These are phyloP conservation scores for Skeletonema potamos DNA, from an alignment of 108 stramenopile species.

Conservation along the genomic window DNA sequence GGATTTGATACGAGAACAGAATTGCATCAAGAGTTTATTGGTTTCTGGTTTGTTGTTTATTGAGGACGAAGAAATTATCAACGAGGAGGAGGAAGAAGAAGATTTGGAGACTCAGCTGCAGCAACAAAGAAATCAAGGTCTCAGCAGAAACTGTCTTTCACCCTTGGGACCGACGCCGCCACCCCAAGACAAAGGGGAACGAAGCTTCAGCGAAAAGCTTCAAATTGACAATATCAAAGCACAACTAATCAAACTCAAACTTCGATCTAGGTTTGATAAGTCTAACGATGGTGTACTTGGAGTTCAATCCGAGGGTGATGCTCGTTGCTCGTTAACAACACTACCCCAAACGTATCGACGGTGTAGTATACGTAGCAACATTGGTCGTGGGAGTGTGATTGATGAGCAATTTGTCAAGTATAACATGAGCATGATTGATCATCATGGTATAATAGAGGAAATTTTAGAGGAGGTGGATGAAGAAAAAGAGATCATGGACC, in stretches of 20 bases:
- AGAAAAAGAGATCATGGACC: background rate
- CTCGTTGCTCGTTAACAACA: background rate
- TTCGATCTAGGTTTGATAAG: constrained; percentile 3
- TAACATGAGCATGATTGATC: constrained; percentile 11
- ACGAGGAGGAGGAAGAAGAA: background rate
- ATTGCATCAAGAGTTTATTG: background rate
- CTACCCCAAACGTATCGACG: background rate
- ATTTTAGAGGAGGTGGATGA: background rate
- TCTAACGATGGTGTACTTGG: constrained; percentile 31
- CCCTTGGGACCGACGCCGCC: background rate
- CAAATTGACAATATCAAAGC: constrained; percentile 8
- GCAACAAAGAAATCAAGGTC: background rate
- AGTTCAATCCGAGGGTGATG: background rate
- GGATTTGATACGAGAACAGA: constrained; percentile 8
- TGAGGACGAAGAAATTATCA: background rate
- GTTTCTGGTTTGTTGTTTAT: background rate
- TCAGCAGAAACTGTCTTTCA: too few species aligned
- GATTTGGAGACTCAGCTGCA: background rate
- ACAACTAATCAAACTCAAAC: background rate
- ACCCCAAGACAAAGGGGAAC: background rate
- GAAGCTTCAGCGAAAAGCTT: background rate
- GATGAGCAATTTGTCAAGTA: constrained; percentile 12
- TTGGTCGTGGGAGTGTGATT: background rate
- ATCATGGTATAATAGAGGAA: background rate
- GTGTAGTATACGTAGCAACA: background rate